Base-by-base conservation (phyloP, 1,284 basidiomycete species). In the Malassezia nana region DNA sequence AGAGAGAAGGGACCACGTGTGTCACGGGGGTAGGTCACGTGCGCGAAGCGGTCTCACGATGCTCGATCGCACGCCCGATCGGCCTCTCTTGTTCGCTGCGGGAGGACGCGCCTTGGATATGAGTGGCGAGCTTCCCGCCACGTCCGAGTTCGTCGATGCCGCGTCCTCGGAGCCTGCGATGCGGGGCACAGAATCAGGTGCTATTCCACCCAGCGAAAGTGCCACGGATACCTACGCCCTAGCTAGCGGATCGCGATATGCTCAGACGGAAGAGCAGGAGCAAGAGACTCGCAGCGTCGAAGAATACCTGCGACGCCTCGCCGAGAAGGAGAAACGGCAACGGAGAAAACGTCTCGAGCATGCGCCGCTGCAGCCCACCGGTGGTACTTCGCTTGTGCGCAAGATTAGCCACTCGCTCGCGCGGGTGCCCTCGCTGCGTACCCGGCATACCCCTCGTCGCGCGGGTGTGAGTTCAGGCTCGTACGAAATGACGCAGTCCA, bases 211-310 rank as follows among this genome's bases (percentile, higher is more conserved):
- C 29, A 30, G 29, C 9, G 43, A 47, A 4, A 6, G 12, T 4
- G 12, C 35, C 35, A 7, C 35, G 4, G 43, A 45, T 31, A 47
- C 45, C 31, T 47, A 47, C 22, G 28, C 22, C 4, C 32, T 47
- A 6, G 30, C 45, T 3, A 30, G 32, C 18, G 26, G 29, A 12
- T 18, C 28, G 4, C 18, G 8, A 15, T 49, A 55, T 26, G 0
- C 47, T 9, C 46, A 44, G 26, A 55, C 53, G 10, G 48, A 50
- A 16, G 53, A 55, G 38, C 47, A 55, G 18, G 40, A 38, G 29
- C 24, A 22, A 10, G 54, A 56, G 38, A 56, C 54, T 12, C 54
- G 43, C 31, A n/a, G 31, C 15, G 49, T 56, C 26, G 54, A 56
- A 29, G 29, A 41, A n/a, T 41, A 56, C 26, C 41, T 56, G 15